Evolutionary conservation across 2,329 filamentous ascomycete genomes (phyloP).

Genomic region (Emergomyces orientalis): DNA sequence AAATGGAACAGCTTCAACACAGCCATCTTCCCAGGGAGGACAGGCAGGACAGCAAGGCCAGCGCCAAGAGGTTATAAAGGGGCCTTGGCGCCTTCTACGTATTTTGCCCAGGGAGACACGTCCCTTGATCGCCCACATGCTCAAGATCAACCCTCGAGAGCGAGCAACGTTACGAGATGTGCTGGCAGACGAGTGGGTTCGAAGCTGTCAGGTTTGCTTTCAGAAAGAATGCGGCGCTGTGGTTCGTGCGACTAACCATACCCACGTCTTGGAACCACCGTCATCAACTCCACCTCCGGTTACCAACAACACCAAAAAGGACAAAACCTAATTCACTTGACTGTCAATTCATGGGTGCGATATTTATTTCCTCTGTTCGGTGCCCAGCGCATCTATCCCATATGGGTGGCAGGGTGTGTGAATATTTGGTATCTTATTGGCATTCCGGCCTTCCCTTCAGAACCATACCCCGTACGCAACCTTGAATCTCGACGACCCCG

Average conservation of each 20-base stretch:
- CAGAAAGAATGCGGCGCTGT: conserved; percentile 66
- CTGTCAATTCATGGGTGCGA: not conserved
- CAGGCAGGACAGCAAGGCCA: conserved; percentile 18
- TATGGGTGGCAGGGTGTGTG: not conserved
- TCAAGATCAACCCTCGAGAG: conserved; percentile 75
- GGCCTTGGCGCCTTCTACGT: conserved; percentile 81
- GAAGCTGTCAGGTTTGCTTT: conserved; percentile 70
- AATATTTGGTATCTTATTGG: not conserved
- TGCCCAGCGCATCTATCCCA: not conserved
- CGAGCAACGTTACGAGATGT: conserved; percentile 81
- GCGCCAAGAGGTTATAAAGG: conserved; percentile 69
- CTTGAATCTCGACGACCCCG: not conserved
- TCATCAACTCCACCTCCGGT: conserved; percentile 8
- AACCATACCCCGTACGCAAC: not conserved
- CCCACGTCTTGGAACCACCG: conserved; percentile 70
- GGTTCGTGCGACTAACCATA: conserved; percentile 65
- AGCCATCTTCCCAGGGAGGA: conserved; percentile 12
- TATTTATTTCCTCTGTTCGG: not conserved
- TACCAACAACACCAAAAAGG: conserved; percentile 8
- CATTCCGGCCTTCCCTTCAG: not conserved
- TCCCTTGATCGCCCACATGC: conserved; percentile 84
- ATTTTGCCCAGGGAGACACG: conserved; percentile 81
- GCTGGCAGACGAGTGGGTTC: conserved; percentile 81
- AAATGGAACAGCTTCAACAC: conserved; percentile 7
- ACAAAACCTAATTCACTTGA: not conserved